phyloP scores from a whole-genome alignment of 192 early-diverging fungal genomes.

The Linnemannia schmuckeri region DNA sequence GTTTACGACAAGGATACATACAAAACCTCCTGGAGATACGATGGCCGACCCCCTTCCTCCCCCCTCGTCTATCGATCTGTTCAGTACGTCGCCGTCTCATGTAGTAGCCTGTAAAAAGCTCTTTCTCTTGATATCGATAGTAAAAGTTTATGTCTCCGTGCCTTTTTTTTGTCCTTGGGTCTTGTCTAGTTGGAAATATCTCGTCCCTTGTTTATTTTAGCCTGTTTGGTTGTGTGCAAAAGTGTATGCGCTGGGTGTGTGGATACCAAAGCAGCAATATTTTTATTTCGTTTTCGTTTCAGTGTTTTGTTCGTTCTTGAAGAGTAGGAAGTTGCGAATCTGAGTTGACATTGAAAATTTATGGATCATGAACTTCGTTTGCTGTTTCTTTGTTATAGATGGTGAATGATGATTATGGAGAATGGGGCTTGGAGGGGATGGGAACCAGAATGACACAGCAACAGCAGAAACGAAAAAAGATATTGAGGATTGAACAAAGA shows the following conservation, averaged over 20 bases:
- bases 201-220: not conserved
- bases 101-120: not conserved
- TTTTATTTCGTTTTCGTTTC: too few relatives aligned
- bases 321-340: not conserved
- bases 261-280: too few relatives aligned
- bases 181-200: not conserved
- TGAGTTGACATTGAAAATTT: not conserved
- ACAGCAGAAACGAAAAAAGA: not conserved
- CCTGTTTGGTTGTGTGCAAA: not conserved
- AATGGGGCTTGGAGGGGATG: not conserved
- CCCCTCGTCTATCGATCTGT: too few relatives aligned
- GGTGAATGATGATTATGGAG: not conserved
- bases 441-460: not conserved
- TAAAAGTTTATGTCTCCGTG: not conserved
- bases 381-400: not conserved
- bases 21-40: not conserved
- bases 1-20: not conserved
- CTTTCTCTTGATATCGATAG: not conserved
- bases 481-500: not conserved
- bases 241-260: too few relatives aligned
- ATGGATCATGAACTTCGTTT: not conserved
- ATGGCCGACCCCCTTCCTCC: not conserved
- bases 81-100: not conserved
- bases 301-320: not conserved
- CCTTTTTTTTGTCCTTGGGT: not conserved